These are phyloP conservation scores for Forsythia suspensa DNA, from an alignment of 257 asterid genomes.

Conservation along the genomic window DNA sequence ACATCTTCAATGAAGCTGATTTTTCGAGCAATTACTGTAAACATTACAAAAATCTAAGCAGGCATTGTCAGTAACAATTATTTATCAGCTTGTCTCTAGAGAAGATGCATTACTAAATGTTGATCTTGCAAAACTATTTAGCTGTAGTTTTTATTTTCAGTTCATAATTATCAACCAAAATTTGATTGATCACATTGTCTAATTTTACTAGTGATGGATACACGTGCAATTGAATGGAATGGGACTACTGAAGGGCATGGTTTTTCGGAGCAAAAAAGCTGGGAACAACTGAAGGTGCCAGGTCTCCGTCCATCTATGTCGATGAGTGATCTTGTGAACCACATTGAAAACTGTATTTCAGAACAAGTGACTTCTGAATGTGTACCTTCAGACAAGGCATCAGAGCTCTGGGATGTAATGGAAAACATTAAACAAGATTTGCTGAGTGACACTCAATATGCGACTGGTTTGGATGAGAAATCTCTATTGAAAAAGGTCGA, in stretches of 20 bases:
- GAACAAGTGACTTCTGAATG: conserved; percentile 64
- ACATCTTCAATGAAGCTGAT: not conserved
- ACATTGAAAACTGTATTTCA: conserved; percentile 54
- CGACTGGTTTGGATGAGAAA: conserved; percentile 66
- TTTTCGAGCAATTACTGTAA: not conserved
- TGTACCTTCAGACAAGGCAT: conserved; percentile 50
- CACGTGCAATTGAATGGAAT: conserved; percentile 46
- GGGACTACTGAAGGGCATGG: not conserved
- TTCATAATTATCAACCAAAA: not conserved
- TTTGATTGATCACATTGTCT: conserved; percentile 22
- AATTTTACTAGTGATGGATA: conserved; percentile 42
- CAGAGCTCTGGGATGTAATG: conserved; percentile 58
- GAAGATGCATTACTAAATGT: not conserved
- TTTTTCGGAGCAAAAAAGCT: conserved; percentile 27
- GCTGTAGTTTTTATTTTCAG: not conserved
- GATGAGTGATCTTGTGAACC: conserved; percentile 65
- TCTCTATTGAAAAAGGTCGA: conserved; percentile 80
- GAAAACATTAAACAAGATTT: conserved; percentile 44
- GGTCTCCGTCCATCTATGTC: conserved; percentile 57
- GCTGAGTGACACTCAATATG: conserved; percentile 39
- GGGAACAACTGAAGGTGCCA: conserved; percentile 35
- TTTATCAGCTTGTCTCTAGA: not conserved
- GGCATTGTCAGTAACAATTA: not conserved
- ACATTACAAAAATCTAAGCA: not conserved
- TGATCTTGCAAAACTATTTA: not conserved